Base-by-base conservation (phyloP, 371 early-diverging fungal genomes). In the Parasitella parasitica region DNA sequence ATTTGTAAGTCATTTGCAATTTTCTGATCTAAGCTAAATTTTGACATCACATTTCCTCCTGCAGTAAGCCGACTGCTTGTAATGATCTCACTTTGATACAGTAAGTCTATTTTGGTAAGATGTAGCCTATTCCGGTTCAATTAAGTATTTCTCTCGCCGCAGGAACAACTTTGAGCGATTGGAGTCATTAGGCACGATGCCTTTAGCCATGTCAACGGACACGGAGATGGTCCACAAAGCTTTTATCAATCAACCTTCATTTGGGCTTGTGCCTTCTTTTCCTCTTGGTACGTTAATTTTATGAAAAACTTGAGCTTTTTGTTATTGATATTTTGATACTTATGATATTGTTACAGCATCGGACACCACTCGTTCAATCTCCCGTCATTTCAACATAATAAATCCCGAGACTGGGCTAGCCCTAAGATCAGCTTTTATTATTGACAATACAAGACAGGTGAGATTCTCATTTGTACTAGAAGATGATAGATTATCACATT, bases 281-380 rank as follows among this genome's bases (percentile, higher is more conserved):
- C 73, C 73, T 26, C 49, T 76, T 20, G 36, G 73, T 73, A 76
- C 55, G 15, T 28, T 41, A 3, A 28, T 50, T 0, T 30, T 4
- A 2, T 13, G 2, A 4, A 30, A 8, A 50, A 6, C 28, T n/a
- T 50, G 3, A 7, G 6, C 16, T 8, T 2, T 1, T 38, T 16
- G 5, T 16, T 37, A 8, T 18, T 39, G n/a, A 24, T 24, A 12
- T 13, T 22, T 24, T 18, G 4, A 46, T 18, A 6, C 5, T 12
- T 18, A 13, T 18, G 4, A 46, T 18, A 6, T 3, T 12, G 12
- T 24, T 24, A 3, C 63, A 73, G 73, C 71, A 37, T 55, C 71
- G 0, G 76, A 76, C 48, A 60, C 67, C 11, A 76, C 76, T 1
- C 61, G 69, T 5, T 69, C 71, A 13, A 61, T 73, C 0, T 65